A percentile compares a stretch with the other conserved stretches of the same genome.
phyloP scores from a whole-genome alignment of 169 alveolate species.

The Cryptosporidium sp. region DNA sequence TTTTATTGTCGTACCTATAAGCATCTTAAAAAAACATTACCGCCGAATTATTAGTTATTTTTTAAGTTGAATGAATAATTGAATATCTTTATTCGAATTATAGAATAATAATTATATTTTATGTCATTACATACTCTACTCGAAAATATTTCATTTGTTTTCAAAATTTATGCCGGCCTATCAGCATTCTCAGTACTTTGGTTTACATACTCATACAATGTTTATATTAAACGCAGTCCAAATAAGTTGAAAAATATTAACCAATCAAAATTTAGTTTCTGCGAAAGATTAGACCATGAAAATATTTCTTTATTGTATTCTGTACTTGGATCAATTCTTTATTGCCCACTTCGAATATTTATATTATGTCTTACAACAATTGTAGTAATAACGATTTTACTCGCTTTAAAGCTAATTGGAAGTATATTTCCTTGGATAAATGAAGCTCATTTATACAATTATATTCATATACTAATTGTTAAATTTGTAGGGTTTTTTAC shows the following conservation, averaged over 20 bases:
- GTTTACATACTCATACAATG: constrained; percentile 26
- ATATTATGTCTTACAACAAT: background rate
- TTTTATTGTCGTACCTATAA: background rate
- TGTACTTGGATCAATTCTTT: constrained; percentile 36
- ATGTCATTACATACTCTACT: background rate
- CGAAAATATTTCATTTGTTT: background rate
- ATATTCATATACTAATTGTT: constrained; percentile 28
- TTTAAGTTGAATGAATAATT: background rate
- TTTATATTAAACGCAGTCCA: constrained; percentile 18
- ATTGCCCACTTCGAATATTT: constrained; percentile 48
- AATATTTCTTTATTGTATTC: constrained; percentile 8
- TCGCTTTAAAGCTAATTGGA: constrained; percentile 22
- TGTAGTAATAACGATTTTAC: background rate
- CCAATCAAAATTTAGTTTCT: constrained; percentile 22
- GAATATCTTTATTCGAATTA: too few species aligned
- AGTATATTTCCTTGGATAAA: constrained; percentile 3
- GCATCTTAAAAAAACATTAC: background rate
- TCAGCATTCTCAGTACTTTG: constrained; percentile 31
- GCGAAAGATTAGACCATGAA: constrained; percentile 39
- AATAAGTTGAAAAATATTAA: background rate
- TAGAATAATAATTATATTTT: background rate
- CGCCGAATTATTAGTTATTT: background rate
- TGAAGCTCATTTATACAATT: background rate
- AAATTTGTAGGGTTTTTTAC: constrained; percentile 33
- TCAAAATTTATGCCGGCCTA: constrained; percentile 7